phyloP scores from a whole-genome alignment of 768 basidiomycete species.

The Boletus coccyginus region DNA sequence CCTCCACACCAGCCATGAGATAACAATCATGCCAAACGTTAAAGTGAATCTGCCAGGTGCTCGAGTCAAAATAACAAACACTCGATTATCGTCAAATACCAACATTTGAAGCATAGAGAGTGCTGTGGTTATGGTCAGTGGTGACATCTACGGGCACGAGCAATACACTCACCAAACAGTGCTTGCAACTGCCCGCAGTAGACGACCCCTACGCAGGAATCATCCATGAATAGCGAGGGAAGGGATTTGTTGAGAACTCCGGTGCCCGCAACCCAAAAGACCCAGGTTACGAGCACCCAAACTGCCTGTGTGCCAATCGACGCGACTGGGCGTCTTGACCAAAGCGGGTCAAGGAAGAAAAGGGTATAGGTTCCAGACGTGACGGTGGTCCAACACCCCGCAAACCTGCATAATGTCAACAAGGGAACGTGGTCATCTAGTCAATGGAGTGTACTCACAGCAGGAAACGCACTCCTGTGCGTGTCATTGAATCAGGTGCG shows the following conservation, averaged over 20 bases:
- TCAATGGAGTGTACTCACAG: conserved; percentile 38
- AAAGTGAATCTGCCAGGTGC: conserved; percentile 38
- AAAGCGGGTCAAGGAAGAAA: conserved; percentile 58
- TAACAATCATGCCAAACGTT: conserved; percentile 45
- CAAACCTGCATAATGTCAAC: conserved; percentile 40
- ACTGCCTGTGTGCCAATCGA: conserved; percentile 59
- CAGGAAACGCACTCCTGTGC: conserved; percentile 44
- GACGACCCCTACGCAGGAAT: conserved; percentile 40
- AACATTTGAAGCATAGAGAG: conserved; percentile 55
- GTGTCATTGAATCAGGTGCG: conserved; percentile 45
- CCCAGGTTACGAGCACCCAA: conserved; percentile 59
- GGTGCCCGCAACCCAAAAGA: conserved; percentile 58
- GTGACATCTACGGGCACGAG: no score
- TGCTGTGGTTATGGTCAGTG: conserved; percentile 28
- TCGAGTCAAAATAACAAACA: conserved; percentile 7
- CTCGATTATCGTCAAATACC: conserved; percentile 14
- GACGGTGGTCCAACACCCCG: conserved; percentile 57
- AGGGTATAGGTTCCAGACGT: conserved; percentile 53
- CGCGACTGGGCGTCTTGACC: conserved; percentile 50
- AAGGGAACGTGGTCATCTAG: neutral
- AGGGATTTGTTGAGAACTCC: conserved; percentile 49
- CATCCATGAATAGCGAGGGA: conserved; percentile 41
- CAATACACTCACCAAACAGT: conserved; percentile 44
- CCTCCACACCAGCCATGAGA: conserved; percentile 53
- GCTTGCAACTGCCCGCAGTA: conserved; percentile 58